These are phyloP conservation scores for Kwoniella shivajii DNA, from an alignment of 1,284 basidiomycete genomes.

Conservation along the genomic window DNA sequence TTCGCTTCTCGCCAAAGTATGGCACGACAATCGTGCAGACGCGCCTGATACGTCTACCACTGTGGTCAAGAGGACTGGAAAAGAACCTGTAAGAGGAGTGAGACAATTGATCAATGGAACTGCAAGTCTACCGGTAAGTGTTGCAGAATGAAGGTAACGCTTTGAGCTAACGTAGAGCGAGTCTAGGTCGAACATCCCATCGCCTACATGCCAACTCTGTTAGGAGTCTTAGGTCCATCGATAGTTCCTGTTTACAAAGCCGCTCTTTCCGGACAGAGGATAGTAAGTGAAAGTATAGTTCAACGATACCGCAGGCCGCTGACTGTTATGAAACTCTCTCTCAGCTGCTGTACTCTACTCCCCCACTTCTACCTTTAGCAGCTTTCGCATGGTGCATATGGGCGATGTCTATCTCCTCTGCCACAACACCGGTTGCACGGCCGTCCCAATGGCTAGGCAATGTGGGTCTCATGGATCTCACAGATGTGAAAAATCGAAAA, in stretches of 20 bases:
- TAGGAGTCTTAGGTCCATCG: constrained; percentile 40
- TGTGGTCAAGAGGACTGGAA: background rate
- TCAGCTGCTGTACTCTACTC: constrained; percentile 47
- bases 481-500: constrained; percentile 27
- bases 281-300: too few species aligned
- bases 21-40: constrained; percentile 16
- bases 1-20: constrained; percentile 13
- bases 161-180: background rate
- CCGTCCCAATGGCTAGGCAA: constrained; percentile 40
- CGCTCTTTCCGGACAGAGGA: constrained; percentile 40
- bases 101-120: constrained; percentile 1
- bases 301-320: background rate
- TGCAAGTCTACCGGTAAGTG: constrained; percentile 11
- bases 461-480: constrained; percentile 47
- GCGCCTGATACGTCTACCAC: background rate
- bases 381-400: constrained; percentile 48
- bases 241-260: constrained; percentile 46
- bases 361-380: constrained; percentile 41
- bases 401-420: constrained; percentile 43
- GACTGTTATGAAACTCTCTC: background rate
- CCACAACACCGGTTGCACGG: constrained; percentile 14
- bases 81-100: constrained; percentile 5
- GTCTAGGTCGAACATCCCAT: constrained; percentile 37
- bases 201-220: constrained; percentile 39
- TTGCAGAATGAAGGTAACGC: background rate